phyloP scores from a whole-genome alignment of 257 asterid species.

The Coffea canephora region DNA sequence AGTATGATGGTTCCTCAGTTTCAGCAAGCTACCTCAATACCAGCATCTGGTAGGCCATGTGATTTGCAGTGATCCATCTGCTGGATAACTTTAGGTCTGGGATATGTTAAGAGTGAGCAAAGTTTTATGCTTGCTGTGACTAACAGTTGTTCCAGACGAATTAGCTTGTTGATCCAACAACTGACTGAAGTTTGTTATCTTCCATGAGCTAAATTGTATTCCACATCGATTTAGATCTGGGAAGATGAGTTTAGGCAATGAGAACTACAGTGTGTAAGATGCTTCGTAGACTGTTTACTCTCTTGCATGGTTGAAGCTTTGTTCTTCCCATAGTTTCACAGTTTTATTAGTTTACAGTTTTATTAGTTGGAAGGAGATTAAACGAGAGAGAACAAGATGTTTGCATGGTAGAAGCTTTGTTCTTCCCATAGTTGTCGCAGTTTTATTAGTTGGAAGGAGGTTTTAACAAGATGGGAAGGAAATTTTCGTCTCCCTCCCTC shows the following conservation, averaged over 20 bases:
- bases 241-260: slow-evolving; percentile 4
- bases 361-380: background rate
- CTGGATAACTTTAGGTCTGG: slow-evolving; percentile 22
- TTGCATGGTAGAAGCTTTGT: background rate
- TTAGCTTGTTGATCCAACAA: slow-evolving; percentile 15
- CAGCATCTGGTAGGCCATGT: slow-evolving; percentile 42
- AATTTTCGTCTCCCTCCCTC: background rate
- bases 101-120: slow-evolving; percentile 52
- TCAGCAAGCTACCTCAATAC: slow-evolving; percentile 36
- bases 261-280: background rate
- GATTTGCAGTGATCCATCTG: slow-evolving; percentile 30
- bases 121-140: slow-evolving; percentile 45
- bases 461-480: background rate
- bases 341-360: no score
- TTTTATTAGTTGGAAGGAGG: slow-evolving; percentile 7
- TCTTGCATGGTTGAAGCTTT: background rate
- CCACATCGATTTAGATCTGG: background rate
- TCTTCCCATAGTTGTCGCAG: background rate
- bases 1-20: slow-evolving; percentile 33
- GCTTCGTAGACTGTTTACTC: background rate
- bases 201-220: background rate
- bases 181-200: slow-evolving; percentile 5
- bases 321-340: background rate
- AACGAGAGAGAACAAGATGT: background rate
- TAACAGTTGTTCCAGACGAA: slow-evolving; percentile 34